Evolutionary conservation across 2,329 filamentous ascomycete species (phyloP).

Genomic region (Hirsutella minnesotensis): DNA sequence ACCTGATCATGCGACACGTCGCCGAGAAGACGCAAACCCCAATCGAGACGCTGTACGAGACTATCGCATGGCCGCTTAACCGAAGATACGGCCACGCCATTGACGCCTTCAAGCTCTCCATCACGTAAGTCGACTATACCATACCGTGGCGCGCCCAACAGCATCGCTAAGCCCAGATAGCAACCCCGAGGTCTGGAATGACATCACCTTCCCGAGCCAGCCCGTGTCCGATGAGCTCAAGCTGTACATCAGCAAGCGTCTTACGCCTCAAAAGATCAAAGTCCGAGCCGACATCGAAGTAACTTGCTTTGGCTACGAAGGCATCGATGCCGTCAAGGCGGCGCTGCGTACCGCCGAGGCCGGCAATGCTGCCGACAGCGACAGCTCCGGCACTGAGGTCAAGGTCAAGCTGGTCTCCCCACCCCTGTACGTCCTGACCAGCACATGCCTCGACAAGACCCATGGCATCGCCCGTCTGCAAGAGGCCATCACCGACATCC

Average conservation of each 20-base stretch:
- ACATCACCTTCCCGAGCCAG: constrained; percentile 78
- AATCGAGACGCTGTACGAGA: constrained; percentile 91
- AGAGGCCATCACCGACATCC: constrained; percentile 80
- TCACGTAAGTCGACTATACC: constrained; percentile 57
- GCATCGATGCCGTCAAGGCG: constrained; percentile 94
- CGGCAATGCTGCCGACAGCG: constrained; percentile 59
- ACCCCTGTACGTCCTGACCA: constrained; percentile 91
- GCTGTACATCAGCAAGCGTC: constrained; percentile 90
- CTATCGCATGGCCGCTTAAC: constrained; percentile 93
- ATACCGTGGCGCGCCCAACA: neutral
- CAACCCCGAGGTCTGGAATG: constrained; percentile 92
- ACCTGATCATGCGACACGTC: constrained; percentile 97
- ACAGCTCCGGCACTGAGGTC: constrained; percentile 65
- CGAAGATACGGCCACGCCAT: constrained; percentile 94
- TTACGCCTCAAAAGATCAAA: constrained; percentile 97
- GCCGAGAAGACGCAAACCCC: constrained; percentile 91
- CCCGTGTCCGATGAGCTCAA: constrained; percentile 80
- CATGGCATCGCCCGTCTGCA: constrained; percentile 75
- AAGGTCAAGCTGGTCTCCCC: constrained; percentile 98
- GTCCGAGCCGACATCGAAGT: constrained; percentile 96
- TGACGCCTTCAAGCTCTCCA: constrained; percentile 97
- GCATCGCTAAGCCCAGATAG: constrained; percentile 28
- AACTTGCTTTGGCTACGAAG: constrained; percentile 90
- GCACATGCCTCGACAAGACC: constrained; percentile 87
- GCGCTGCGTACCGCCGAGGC: constrained; percentile 86